A percentile compares a stretch with the other conserved stretches of the same genome.
Conservation (phyloP, 139 green algal genomes). For the Chloropicon primus region DNA sequence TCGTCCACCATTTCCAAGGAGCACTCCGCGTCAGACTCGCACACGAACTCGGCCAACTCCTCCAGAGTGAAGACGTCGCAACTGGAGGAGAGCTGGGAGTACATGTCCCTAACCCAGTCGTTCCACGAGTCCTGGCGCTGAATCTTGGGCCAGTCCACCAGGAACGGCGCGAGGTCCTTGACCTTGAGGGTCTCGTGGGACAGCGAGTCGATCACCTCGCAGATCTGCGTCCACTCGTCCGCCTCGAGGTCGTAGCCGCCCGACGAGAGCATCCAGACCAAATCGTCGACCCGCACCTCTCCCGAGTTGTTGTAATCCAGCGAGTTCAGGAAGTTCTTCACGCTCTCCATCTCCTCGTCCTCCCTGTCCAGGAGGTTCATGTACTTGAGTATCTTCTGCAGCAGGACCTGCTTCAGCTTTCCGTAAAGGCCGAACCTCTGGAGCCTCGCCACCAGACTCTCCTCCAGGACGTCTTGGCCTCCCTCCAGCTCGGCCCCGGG, state of each 20-base stretch:
- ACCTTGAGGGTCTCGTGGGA: background rate
- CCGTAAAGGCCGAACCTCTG: constrained; percentile 82
- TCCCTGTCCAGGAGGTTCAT: background rate
- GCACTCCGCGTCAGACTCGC: background rate
- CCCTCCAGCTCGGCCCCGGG: background rate
- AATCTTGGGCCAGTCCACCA: constrained; percentile 56
- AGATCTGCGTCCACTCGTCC: background rate
- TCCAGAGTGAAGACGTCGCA: background rate
- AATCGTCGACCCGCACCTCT: constrained; percentile 11
- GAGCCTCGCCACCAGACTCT: constrained; percentile 65
- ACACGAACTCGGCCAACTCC: background rate
- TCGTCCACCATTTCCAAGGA: background rate
- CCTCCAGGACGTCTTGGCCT: constrained; percentile 16
- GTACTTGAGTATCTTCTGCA: constrained; percentile 7
- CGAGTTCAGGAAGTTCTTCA: background rate
- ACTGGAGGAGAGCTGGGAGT: background rate
- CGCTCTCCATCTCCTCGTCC: background rate
- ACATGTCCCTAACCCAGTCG: background rate
- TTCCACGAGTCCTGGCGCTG: constrained; percentile 1
- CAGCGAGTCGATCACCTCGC: background rate
- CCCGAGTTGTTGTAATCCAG: constrained; percentile 56
- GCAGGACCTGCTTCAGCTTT: constrained; percentile 74
- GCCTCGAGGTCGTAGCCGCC: background rate
- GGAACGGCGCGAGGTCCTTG: constrained; percentile 21
- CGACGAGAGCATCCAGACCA: constrained; percentile 1